Evolutionary conservation across 1,139 yeast genomes (phyloP).

Genomic region (Candida sp.): DNA sequence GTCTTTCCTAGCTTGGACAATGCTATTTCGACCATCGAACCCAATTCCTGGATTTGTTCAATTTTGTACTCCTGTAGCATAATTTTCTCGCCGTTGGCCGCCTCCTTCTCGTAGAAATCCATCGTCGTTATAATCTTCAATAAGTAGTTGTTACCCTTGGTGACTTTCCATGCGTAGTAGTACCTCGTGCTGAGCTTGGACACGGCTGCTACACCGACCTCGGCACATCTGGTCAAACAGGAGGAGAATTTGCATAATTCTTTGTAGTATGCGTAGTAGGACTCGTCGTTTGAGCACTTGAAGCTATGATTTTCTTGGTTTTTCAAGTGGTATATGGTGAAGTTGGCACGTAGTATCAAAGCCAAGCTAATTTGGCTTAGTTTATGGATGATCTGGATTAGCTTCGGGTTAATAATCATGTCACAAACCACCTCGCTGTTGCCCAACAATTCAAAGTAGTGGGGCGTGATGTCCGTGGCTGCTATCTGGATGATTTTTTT

Average conservation of each 20-base stretch:
- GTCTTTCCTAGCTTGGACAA: conserved; percentile 24
- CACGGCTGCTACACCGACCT: conserved; percentile 39
- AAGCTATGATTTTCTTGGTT: conserved; percentile 20
- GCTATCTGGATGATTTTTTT: conserved; percentile 36
- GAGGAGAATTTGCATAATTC: conserved; percentile 33
- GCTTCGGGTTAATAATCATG: conserved; percentile 43
- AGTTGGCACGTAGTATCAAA: conserved; percentile 33
- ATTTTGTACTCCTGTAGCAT: conserved; percentile 17
- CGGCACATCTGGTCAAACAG: conserved; percentile 37
- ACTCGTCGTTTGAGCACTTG: conserved; percentile 19
- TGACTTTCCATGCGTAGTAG: conserved; percentile 56
- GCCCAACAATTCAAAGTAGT: conserved; percentile 36
- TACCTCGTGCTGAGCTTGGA: conserved; percentile 45
- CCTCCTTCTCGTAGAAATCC: conserved; percentile 32
- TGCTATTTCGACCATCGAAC: conserved; percentile 28
- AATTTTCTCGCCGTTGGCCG: conserved; percentile 14
- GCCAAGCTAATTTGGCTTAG: conserved; percentile 38
- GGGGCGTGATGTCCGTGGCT: conserved; percentile 42
- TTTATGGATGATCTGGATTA: conserved; percentile 44
- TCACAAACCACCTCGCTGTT: conserved; percentile 39
- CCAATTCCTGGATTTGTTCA: conserved; percentile 33
- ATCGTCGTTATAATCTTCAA: conserved; percentile 29
- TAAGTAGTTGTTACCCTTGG: conserved; percentile 43
- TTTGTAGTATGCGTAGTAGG: conserved; percentile 23
- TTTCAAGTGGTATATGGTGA: conserved; percentile 21